phyloP scores from a whole-genome alignment of 768 basidiomycete species.

The Phylloporus sp. region DNA sequence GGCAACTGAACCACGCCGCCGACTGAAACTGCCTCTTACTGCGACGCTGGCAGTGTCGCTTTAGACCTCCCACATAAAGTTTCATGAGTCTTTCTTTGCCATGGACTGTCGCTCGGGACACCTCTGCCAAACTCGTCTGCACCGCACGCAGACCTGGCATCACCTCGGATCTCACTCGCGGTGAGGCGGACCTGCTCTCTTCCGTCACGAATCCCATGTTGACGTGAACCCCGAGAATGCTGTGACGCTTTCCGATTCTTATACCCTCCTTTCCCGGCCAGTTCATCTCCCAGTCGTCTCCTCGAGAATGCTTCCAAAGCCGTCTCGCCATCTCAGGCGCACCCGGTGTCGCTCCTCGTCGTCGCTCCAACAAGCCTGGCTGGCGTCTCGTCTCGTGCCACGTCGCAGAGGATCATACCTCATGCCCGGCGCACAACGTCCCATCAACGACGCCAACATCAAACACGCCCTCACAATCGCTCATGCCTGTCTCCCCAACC shows the following conservation, averaged over 20 bases:
- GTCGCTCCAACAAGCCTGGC: constrained; percentile 54
- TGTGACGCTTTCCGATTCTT: constrained; percentile 28
- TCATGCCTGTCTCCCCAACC: constrained; percentile 48
- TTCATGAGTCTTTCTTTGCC: constrained; percentile 28
- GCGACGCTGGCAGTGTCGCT: too few relatives aligned
- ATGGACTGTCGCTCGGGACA: constrained; percentile 24
- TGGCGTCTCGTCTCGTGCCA: constrained; percentile 50
- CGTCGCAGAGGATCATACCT: constrained; percentile 42
- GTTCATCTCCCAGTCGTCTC: constrained; percentile 13
- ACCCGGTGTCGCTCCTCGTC: constrained; percentile 19
- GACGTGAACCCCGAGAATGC: constrained; percentile 32
- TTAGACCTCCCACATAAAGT: too few relatives aligned
- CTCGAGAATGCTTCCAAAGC: constrained; percentile 25
- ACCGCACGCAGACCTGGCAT: constrained; percentile 23
- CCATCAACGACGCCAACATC: constrained; percentile 53
- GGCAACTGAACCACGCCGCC: constrained; percentile 6
- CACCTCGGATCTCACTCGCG: constrained; percentile 32
- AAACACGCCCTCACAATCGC: constrained; percentile 53
- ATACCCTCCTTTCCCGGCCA: constrained; percentile 23
- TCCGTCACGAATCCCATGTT: constrained; percentile 16
- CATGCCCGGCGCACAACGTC: constrained; percentile 65
- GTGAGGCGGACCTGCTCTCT: constrained; percentile 22
- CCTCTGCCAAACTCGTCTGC: constrained; percentile 32
- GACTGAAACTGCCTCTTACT: neutral
- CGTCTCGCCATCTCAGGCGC: constrained; percentile 21